phyloP scores from a whole-genome alignment of 1,284 basidiomycete genomes.

The Apiotrichum veenhuisii region DNA sequence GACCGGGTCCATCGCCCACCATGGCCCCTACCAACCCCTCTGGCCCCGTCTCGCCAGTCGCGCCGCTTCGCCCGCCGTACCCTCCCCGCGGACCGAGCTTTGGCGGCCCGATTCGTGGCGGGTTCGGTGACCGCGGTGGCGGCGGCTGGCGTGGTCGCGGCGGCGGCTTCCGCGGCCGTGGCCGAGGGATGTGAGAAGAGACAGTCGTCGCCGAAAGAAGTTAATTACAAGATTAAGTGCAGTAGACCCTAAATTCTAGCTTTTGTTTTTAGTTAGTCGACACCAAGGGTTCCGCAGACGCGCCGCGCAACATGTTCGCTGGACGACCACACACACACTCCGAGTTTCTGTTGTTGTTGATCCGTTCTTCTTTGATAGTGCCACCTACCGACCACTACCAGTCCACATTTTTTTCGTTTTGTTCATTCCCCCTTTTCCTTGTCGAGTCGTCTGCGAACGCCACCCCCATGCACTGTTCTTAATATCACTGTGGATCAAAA shows the following conservation, averaged over 20 bases:
- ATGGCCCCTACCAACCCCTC: neutral
- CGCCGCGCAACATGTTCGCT: too few relatives aligned
- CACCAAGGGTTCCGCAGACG: neutral
- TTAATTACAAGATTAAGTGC: neutral
- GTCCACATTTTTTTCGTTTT: neutral
- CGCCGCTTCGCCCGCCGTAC: conserved; percentile 8
- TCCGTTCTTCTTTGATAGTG: too few relatives aligned
- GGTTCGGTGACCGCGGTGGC: conserved; percentile 13
- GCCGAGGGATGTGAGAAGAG: conserved; percentile 14
- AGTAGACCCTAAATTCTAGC: neutral
- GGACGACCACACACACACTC: too few relatives aligned
- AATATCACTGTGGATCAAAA: neutral
- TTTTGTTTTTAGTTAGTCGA: neutral
- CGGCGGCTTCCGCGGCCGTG: conserved; percentile 17
- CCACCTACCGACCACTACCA: too few relatives aligned
- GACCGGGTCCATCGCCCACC: neutral
- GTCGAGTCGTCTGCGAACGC: neutral
- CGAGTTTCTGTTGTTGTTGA: too few relatives aligned
- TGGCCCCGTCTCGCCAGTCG: conserved; percentile 15
- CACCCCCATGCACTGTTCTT: neutral
- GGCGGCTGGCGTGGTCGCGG: conserved; percentile 12
- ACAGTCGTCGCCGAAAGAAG: neutral
- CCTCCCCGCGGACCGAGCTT: conserved; percentile 15
- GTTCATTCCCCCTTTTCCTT: neutral
- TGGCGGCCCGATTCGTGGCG: conserved; percentile 3